A percentile compares a stretch with the other conserved stretches of the same genome.
These are phyloP conservation scores for Penicillium freii DNA, from an alignment of 2,329 filamentous ascomycete genomes.

Conservation along the genomic window DNA sequence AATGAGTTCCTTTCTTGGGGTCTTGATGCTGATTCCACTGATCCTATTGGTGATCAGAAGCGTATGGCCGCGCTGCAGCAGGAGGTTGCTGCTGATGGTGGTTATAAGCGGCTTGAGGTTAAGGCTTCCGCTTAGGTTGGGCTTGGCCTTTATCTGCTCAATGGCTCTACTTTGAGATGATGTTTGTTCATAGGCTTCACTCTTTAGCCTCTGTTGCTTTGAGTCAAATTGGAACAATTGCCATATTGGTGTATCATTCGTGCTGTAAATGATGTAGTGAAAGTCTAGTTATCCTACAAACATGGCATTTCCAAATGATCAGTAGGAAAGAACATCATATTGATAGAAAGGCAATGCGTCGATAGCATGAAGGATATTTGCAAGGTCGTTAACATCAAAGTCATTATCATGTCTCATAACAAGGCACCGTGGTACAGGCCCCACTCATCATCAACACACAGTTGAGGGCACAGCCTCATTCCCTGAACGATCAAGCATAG, in stretches of 20 bases:
- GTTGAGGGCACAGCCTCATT: not conserved
- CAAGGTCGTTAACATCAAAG: constrained; percentile 2
- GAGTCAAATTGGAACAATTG: not conserved
- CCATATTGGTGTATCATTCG: not conserved
- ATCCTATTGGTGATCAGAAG: constrained; percentile 72
- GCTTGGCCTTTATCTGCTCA: not conserved
- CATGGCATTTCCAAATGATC: not conserved
- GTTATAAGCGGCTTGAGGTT: constrained; percentile 49
- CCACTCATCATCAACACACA: not conserved
- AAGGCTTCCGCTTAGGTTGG: constrained; percentile 25
- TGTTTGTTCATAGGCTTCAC: constrained; percentile 11
- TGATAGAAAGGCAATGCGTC: too few relatives aligned
- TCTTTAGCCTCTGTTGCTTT: constrained; percentile 6
- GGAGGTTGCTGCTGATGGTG: constrained; percentile 62
- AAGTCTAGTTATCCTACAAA: not conserved
- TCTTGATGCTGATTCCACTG: constrained; percentile 62
- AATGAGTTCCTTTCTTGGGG: constrained; percentile 68
- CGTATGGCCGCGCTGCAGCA: constrained; percentile 68
- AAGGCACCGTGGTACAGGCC: not conserved
- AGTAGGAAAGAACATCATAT: not conserved
- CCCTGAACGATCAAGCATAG: constrained; percentile 32
- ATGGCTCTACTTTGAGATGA: not conserved
- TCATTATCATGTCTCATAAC: constrained; percentile 12
- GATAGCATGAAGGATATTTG: not conserved
- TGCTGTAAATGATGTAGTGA: not conserved